Evolutionary conservation across 768 basidiomycete species (phyloP).

Genomic region (Tricholoma bakamatsutake): DNA sequence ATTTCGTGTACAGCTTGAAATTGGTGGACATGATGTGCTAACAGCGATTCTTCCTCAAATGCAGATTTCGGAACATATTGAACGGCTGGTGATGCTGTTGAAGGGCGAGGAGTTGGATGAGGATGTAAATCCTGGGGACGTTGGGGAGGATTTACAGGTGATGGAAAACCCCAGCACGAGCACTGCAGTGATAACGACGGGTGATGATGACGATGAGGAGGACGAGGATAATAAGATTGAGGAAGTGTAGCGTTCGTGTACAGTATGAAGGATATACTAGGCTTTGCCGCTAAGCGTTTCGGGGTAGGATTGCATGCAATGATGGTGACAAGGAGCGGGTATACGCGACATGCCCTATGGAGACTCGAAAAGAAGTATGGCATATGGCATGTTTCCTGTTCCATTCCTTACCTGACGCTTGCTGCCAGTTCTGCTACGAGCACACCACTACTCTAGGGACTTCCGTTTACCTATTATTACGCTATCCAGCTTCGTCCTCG

Average conservation of each 20-base stretch:
- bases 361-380: background rate
- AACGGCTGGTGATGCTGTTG: slow-evolving; percentile 82
- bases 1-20: too few relatives aligned
- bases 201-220: slow-evolving; percentile 26
- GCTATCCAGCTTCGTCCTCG: too few relatives aligned
- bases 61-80: slow-evolving; percentile 83
- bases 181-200: slow-evolving; percentile 13
- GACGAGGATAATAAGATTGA: slow-evolving; percentile 72
- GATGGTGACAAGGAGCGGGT: too few relatives aligned
- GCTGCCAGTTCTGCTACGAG: too few relatives aligned
- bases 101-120: slow-evolving; percentile 61
- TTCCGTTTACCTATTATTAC: too few relatives aligned
- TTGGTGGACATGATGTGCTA: too few relatives aligned
- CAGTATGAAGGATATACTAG: background rate
- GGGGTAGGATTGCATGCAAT: too few relatives aligned
- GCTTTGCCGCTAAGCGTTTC: too few relatives aligned
- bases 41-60: background rate
- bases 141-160: slow-evolving; percentile 17
- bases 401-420: too few relatives aligned
- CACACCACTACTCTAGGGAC: too few relatives aligned
- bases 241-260: slow-evolving; percentile 49
- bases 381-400: background rate
- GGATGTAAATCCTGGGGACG: slow-evolving; percentile 14
- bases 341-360: too few relatives aligned
- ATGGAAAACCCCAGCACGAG: slow-evolving; percentile 5